Evolutionary conservation across 73 alveolate species (phyloP).

Genomic region (Uronychia binucleata): DNA sequence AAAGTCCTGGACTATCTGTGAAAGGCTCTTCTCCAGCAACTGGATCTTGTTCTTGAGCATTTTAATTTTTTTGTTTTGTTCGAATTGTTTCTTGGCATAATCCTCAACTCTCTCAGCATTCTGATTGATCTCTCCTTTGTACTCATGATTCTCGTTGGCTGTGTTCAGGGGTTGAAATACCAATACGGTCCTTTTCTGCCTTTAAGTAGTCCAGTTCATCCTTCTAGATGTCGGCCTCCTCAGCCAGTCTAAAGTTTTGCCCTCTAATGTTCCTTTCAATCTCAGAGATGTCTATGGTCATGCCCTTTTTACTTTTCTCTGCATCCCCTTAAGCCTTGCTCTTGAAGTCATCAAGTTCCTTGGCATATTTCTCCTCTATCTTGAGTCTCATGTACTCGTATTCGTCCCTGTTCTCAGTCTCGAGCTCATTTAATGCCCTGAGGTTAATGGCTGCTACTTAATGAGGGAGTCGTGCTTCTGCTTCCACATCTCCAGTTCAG

Average conservation of each 20-base stretch:
- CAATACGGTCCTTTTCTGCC: conserved; percentile 12
- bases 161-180: not conserved
- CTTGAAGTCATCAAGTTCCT: conserved; percentile 38
- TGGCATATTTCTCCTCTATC: conserved; percentile 50
- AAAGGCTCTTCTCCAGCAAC: conserved; percentile 56
- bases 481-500: conserved; percentile 29
- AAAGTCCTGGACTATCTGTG: conserved; percentile 61
- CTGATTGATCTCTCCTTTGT: conserved; percentile 26
- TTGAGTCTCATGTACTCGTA: conserved; percentile 21
- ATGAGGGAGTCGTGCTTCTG: conserved; percentile 19
- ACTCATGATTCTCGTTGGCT: conserved; percentile 35
- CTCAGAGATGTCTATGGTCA: conserved; percentile 37
- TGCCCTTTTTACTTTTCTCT: conserved; percentile 26
- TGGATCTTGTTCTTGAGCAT: conserved; percentile 62
- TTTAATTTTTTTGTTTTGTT: conserved; percentile 55
- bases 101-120: conserved; percentile 50
- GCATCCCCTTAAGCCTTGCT: conserved; percentile 60
- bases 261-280: conserved; percentile 61
- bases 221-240: conserved; percentile 44
- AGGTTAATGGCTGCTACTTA: not conserved
- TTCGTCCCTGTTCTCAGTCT: conserved; percentile 40
- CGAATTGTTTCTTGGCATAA: conserved; percentile 63
- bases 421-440: conserved; percentile 19
- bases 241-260: conserved; percentile 54
- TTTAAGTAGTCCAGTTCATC: conserved; percentile 34